Percentiles rank a stretch among this genome's conserved stretches.
Conservation (phyloP, 2,329 filamentous ascomycete species). For the Ambrosiella xylebori region DNA sequence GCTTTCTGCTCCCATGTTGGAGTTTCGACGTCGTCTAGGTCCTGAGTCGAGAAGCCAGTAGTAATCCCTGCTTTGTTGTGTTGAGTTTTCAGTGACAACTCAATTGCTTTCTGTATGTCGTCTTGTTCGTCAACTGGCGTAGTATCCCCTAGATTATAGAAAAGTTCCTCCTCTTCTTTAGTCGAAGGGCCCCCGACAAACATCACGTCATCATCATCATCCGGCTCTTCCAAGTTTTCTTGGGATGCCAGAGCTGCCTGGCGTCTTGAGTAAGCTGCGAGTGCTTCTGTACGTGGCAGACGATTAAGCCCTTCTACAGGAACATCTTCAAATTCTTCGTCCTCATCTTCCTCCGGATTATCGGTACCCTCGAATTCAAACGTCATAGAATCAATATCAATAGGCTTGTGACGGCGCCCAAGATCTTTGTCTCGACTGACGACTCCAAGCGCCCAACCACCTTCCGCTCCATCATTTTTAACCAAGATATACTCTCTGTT, state of each 20-base stretch:
- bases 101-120: constrained; percentile 66
- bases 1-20: constrained; percentile 41
- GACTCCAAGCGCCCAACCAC: constrained; percentile 89
- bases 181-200: constrained; percentile 28
- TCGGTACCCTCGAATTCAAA: constrained; percentile 39
- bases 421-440: constrained; percentile 71
- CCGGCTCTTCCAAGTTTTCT: constrained; percentile 14
- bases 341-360: constrained; percentile 44
- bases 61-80: constrained; percentile 24
- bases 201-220: constrained; percentile 32
- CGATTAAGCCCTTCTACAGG: constrained; percentile 81
- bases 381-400: constrained; percentile 63
- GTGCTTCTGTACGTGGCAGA: constrained; percentile 39
- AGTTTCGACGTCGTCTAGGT: constrained; percentile 23
- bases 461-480: constrained; percentile 86
- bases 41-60: constrained; percentile 9
- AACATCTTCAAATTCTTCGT: constrained; percentile 79
- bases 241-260: constrained; percentile 17
- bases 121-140: constrained; percentile 19
- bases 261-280: constrained; percentile 13
- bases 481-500: constrained; percentile 90
- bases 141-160: constrained; percentile 17
- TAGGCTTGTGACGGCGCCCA: constrained; percentile 69
- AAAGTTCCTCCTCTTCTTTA: constrained; percentile 17
- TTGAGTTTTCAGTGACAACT: constrained; percentile 61